Percentiles rank a stretch among this genome's conserved stretches.
Conservation (phyloP, 2,329 filamentous ascomycete genomes). For the Venturia effusa region DNA sequence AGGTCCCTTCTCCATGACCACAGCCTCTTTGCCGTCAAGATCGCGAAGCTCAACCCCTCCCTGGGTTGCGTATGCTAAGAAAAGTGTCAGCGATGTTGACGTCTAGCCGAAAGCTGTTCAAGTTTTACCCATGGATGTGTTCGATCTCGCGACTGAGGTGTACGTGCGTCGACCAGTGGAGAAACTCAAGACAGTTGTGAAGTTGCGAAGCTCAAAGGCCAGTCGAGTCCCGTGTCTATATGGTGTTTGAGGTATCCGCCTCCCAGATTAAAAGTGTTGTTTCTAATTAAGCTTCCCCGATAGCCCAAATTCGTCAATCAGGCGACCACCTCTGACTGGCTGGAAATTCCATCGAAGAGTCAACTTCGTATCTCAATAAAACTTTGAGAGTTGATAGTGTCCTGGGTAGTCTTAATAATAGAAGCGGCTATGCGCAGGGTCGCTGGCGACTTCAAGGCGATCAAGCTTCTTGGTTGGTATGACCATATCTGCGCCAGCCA, state of each 20-base stretch:
- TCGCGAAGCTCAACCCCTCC: not conserved
- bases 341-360: not conserved
- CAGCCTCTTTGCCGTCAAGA: not conserved
- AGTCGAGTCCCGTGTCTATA: not conserved
- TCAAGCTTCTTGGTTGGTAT: not conserved
- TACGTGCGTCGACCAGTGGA: not conserved
- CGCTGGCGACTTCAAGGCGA: not conserved
- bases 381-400: not conserved
- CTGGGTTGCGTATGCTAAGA: not conserved
- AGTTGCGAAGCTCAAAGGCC: not conserved
- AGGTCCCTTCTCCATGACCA: not conserved
- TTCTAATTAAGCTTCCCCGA: conserved; percentile 1
- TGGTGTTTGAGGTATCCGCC: not conserved
- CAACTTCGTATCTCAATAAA: not conserved
- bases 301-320: not conserved
- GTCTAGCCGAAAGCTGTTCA: no score
- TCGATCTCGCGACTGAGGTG: not conserved
- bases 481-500: not conserved
- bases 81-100: not conserved
- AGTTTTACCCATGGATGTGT: not conserved
- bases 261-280: not conserved
- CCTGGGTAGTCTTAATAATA: not conserved
- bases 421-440: not conserved
- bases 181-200: not conserved
- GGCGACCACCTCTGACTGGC: not conserved